Conservation (phyloP, 1,139 yeast species). For the Blastobotrys raffinosifermentans region DNA sequence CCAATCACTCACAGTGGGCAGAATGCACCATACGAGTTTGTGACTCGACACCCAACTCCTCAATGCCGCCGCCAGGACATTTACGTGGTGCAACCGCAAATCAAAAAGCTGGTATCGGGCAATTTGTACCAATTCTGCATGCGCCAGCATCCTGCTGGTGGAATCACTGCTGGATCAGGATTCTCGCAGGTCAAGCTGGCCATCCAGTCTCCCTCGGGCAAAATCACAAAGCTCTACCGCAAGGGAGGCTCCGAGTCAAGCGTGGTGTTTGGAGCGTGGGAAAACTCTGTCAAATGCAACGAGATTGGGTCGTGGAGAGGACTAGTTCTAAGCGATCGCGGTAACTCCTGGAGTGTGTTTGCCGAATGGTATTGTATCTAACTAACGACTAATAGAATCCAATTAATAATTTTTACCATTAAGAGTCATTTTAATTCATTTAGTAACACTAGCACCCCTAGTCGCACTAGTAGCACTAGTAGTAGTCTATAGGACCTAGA, state of each 20-base stretch:
- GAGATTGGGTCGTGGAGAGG: slow-evolving; percentile 83
- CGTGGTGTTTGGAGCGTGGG: slow-evolving; percentile 47
- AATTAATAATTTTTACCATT: neutral
- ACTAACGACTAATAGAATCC: slow-evolving; percentile 2
- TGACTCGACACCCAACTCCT: slow-evolving; percentile 66
- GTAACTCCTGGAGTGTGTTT: slow-evolving; percentile 81
- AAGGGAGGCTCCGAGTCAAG: slow-evolving; percentile 34
- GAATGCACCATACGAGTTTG: slow-evolving; percentile 55
- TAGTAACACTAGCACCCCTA: no score
- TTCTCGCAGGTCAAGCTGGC: slow-evolving; percentile 49
- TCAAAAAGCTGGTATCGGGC: slow-evolving; percentile 50
- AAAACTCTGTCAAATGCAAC: slow-evolving; percentile 49
- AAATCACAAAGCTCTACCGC: slow-evolving; percentile 54
- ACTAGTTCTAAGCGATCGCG: slow-evolving; percentile 71
- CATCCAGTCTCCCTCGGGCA: slow-evolving; percentile 80
- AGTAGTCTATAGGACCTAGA: no score
- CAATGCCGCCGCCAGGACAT: slow-evolving; percentile 67
- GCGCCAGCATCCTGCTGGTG: slow-evolving; percentile 58
- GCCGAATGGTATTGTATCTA: slow-evolving; percentile 78
- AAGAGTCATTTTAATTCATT: no score
- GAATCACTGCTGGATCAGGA: slow-evolving; percentile 42
- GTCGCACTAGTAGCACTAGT: no score
- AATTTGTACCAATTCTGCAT: slow-evolving; percentile 61
- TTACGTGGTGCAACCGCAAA: slow-evolving; percentile 81
- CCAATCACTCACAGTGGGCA: slow-evolving; percentile 74